Evolutionary conservation across 208 protist genomes (phyloP).

Genomic region (Herpetomonas tarakana): DNA sequence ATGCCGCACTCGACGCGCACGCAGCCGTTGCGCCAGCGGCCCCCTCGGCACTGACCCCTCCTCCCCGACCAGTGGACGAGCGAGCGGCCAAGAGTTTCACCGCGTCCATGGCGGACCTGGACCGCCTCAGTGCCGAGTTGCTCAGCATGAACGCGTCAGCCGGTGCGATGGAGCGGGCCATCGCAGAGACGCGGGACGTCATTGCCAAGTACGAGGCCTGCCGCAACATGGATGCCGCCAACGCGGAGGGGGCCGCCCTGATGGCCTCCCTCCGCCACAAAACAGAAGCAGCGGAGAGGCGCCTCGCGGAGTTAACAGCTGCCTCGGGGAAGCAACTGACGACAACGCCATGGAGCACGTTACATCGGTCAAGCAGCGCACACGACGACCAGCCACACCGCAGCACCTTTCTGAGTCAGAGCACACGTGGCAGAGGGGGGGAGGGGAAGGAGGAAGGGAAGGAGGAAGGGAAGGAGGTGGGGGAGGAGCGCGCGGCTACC

Average conservation of each 20-base stretch:
- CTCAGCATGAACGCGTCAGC: slow-evolving; percentile 57
- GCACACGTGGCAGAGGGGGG: no score
- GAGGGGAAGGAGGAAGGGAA: not conserved
- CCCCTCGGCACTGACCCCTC: not conserved
- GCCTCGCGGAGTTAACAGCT: slow-evolving; percentile 31
- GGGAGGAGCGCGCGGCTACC: not conserved
- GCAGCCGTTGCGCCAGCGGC: not conserved
- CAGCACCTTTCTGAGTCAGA: no score
- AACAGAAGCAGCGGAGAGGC: slow-evolving; percentile 59
- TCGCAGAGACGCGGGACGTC: slow-evolving; percentile 56
- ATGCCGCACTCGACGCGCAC: slow-evolving; percentile 1
- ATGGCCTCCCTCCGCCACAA: slow-evolving; percentile 43
- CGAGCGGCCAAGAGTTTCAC: slow-evolving; percentile 33
- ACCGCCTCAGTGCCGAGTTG: slow-evolving; percentile 61
- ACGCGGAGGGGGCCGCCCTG: slow-evolving; percentile 52
- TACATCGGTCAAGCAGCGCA: not conserved
- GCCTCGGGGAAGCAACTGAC: not conserved
- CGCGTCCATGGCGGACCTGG: slow-evolving; percentile 43
- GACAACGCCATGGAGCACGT: not conserved
- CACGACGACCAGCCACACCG: not conserved
- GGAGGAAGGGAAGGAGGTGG: not conserved
- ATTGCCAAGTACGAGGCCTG: slow-evolving; percentile 54
- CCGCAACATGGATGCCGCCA: slow-evolving; percentile 29
- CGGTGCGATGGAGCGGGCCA: slow-evolving; percentile 72
- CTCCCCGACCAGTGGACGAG: slow-evolving; percentile 4